Evolutionary conservation across 768 basidiomycete species (phyloP).

Genomic region (Boletales sp.): DNA sequence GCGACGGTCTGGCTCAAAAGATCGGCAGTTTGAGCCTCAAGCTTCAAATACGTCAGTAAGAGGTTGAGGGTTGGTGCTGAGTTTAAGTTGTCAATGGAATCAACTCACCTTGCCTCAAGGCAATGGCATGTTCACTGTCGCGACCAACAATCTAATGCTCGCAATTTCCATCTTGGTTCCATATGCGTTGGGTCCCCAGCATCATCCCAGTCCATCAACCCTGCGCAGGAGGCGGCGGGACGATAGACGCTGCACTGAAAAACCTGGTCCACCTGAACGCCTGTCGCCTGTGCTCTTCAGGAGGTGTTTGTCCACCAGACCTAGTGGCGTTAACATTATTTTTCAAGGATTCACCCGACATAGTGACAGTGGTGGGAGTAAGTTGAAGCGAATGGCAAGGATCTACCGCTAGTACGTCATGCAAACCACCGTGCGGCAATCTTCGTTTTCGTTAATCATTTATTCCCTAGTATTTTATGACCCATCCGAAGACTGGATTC

Average conservation of each 20-base stretch:
- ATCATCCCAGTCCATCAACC: too few species aligned
- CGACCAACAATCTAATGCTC: too few species aligned
- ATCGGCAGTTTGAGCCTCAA: neutral
- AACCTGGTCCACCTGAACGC: too few species aligned
- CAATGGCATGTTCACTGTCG: too few species aligned
- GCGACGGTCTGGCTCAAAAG: neutral
- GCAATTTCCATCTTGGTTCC: too few species aligned
- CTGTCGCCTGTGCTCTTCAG: constrained; percentile 3
- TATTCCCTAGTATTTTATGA: constrained; percentile 5
- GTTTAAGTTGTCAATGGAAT: too few species aligned
- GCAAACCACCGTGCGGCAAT: neutral
- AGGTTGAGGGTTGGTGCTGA: too few species aligned
- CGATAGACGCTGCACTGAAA: too few species aligned
- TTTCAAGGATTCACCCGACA: constrained; percentile 8
- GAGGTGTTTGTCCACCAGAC: constrained; percentile 6
- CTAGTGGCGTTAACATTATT: constrained; percentile 10
- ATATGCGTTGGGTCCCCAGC: too few species aligned
- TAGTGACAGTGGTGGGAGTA: constrained; percentile 15
- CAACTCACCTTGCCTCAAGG: too few species aligned
- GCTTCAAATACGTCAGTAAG: too few species aligned
- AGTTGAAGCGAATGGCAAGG: constrained; percentile 8
- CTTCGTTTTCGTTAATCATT: constrained; percentile 12
- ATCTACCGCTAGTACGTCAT: neutral
- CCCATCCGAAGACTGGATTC: constrained; percentile 19
- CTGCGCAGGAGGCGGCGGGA: too few species aligned